Conservation (phyloP, 768 basidiomycete species). For the Rhodotorula babjevae region DNA sequence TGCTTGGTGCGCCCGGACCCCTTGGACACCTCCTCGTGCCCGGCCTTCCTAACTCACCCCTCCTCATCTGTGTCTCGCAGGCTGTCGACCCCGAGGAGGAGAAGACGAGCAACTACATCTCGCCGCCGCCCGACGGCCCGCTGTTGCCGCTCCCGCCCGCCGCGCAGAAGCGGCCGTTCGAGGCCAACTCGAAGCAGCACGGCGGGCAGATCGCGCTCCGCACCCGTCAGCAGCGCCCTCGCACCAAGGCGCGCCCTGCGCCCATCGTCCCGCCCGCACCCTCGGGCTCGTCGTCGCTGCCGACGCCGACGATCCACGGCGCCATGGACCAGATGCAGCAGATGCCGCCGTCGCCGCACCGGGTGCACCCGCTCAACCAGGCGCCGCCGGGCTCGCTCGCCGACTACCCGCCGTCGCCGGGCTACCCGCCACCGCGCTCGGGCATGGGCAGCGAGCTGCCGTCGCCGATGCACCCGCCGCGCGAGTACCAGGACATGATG, state of each 20-base stretch:
- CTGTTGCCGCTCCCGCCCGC: conserved; percentile 35
- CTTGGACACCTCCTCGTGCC: no score
- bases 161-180: conserved; percentile 36
- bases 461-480: conserved; percentile 14
- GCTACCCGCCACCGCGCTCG: not conserved
- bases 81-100: conserved; percentile 25
- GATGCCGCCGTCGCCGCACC: conserved; percentile 13
- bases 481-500: conserved; percentile 32
- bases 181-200: conserved; percentile 33
- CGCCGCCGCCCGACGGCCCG: conserved; percentile 35
- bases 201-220: conserved; percentile 39
- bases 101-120: conserved; percentile 31
- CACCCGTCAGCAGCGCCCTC: conserved; percentile 30
- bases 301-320: conserved; percentile 30
- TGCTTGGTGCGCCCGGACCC: conserved; percentile 28
- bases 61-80: not conserved
- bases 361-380: conserved; percentile 4
- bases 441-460: conserved; percentile 4
- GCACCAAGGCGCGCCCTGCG: conserved; percentile 19
- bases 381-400: conserved; percentile 1
- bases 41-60: not conserved
- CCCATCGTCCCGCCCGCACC: conserved; percentile 19
- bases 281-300: not conserved
- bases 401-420: conserved; percentile 20
- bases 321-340: conserved; percentile 22